Base-by-base conservation (phyloP, 1,284 basidiomycete species). In the Austropuccinia psidii region DNA sequence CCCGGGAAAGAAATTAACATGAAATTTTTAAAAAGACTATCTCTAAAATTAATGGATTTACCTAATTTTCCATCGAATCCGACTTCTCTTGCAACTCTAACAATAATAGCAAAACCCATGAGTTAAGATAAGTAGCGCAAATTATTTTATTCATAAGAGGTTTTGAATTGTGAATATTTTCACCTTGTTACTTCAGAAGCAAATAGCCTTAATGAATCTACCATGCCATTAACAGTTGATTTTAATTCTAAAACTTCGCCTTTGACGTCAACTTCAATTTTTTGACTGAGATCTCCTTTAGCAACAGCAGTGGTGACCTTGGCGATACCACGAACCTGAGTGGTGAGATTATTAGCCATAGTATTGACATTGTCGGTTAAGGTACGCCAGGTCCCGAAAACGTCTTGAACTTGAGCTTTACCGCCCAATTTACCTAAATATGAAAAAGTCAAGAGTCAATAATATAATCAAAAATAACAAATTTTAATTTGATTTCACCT, bases 401-500 rank as follows among this genome's bases (percentile, higher is more conserved):
- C 82, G 76, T 82, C 82, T 62, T 79, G 79, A 5, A 82, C 81
- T 75, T 80, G 79, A 21, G 83, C 83, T 76, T 82, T 82, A 24
- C 83, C 83, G 39, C 83, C 83, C 9, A 83, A 78, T 37, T 81
- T 80, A 50, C 82, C 82, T 75, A 82, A 80, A 29, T 78, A 52
- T 6, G 27, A 37, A 35, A 80, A 55, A 78, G n/a, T n/a, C n/a
- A 77, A 37, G 80, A 79, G 68, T 81, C 77, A 68, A 80, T 79
- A 7, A 79, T 79, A 33, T 35, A 55, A 55, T 93, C 8, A 96
- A 84, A 85, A 98, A 97, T 83, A 98, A 95, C 75, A 95, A 94
- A 80, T 94, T 91, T 29, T 95, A 94, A n/a, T 79, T 97, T 87
- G 64, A 98, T 83, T 79, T 98, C 92, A 69, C 96, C 96, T 75